These are phyloP conservation scores for Vigna nakashimae DNA, from an alignment of 306 rosid genomes.

Conservation along the genomic window DNA sequence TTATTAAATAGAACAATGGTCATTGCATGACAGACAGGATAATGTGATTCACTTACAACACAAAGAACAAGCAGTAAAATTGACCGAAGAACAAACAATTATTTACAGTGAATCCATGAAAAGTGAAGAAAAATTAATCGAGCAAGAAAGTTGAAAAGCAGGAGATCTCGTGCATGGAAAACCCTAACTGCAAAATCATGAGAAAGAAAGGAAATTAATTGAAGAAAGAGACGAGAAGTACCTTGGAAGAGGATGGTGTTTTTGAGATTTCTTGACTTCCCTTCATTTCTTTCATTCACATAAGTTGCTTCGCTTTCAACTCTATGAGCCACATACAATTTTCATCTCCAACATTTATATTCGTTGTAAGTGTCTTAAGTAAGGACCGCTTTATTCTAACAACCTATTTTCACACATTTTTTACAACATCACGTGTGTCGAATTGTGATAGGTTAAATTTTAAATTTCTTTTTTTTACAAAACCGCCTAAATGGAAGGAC, in stretches of 20 bases:
- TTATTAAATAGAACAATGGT: neutral
- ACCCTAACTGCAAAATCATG: constrained; percentile 29
- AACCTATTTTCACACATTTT: no score
- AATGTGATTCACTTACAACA: constrained; percentile 18
- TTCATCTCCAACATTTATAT: neutral
- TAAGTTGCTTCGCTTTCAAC: neutral
- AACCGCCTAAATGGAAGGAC: no score
- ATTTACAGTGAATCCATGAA: constrained; percentile 8
- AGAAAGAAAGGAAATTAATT: neutral
- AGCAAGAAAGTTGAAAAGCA: neutral
- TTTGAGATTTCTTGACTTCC: constrained; percentile 25
- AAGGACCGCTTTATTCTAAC: no score
- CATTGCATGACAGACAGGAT: constrained; percentile 2
- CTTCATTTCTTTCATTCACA: constrained; percentile 30
- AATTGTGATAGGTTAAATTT: no score
- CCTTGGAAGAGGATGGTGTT: constrained; percentile 42
- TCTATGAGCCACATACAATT: neutral
- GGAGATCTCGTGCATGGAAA: constrained; percentile 7
- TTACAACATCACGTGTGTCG: no score
- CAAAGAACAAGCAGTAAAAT: neutral
- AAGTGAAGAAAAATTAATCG: constrained; percentile 5
- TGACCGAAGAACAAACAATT: neutral
- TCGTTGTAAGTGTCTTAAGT: neutral
- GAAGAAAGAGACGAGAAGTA: neutral
- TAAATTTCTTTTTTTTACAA: no score